These are phyloP conservation scores for Annona squamosa DNA, from an alignment of 164 flowering plant genomes.

Conservation along the genomic window DNA sequence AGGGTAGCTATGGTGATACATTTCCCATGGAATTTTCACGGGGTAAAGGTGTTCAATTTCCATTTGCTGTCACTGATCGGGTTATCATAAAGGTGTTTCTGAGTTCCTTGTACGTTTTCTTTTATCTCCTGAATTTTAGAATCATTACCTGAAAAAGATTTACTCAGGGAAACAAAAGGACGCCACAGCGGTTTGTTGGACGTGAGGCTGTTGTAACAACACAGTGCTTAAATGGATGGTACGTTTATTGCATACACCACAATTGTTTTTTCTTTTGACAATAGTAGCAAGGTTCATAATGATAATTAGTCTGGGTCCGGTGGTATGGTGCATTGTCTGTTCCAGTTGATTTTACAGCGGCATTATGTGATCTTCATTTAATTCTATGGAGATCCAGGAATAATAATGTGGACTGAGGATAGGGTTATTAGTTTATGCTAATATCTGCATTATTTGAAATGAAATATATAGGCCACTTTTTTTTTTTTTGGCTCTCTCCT, in stretches of 20 bases:
- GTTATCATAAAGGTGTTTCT: conserved; percentile 73
- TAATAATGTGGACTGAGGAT: too few relatives aligned
- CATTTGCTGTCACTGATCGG: conserved; percentile 75
- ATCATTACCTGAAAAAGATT: conserved; percentile 1
- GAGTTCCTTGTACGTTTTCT: neutral
- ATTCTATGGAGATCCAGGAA: too few relatives aligned
- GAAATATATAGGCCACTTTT: too few relatives aligned
- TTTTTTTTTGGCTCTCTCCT: too few relatives aligned
- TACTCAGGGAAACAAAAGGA: conserved; percentile 91
- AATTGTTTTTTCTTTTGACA: neutral
- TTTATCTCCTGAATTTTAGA: neutral
- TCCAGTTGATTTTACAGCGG: too few relatives aligned
- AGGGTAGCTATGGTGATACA: conserved; percentile 48
- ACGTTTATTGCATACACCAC: conserved; percentile 7
- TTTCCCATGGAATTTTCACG: conserved; percentile 43
- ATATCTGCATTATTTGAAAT: too few relatives aligned
- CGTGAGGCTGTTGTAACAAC: conserved; percentile 92
- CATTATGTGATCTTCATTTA: too few relatives aligned
- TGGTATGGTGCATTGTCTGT: neutral
- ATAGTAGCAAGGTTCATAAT: neutral
- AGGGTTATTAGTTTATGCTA: too few relatives aligned
- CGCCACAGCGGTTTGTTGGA: conserved; percentile 89
- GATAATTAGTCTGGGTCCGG: neutral
- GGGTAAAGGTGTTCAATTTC: conserved; percentile 85
- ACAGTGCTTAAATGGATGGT: conserved; percentile 99